Percentiles rank a stretch among this genome's conserved stretches.
phyloP scores from a whole-genome alignment of 805 yeast genomes.

The Saccharomycopsis javanensis region DNA sequence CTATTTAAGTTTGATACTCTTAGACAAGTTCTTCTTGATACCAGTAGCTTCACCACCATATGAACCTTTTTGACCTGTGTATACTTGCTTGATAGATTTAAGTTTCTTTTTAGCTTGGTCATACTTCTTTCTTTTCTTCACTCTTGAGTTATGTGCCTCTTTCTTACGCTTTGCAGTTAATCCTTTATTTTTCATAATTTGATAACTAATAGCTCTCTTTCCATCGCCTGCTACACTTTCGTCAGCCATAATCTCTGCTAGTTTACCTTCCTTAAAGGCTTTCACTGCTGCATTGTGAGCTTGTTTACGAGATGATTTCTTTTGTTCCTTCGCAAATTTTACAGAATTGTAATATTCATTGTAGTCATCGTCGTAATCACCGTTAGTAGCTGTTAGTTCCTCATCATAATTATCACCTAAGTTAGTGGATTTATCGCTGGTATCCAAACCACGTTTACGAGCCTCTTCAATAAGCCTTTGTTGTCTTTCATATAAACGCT shows the following conservation, averaged over 20 bases:
- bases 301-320: constrained; percentile 43
- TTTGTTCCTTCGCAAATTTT: constrained; percentile 36
- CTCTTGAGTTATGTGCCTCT: constrained; percentile 91
- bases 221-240: constrained; percentile 60
- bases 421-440: constrained; percentile 41
- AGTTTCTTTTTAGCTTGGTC: constrained; percentile 92
- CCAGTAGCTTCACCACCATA: constrained; percentile 95
- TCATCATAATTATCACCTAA: constrained; percentile 40
- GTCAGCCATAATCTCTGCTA: constrained; percentile 52
- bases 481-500: constrained; percentile 82
- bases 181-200: constrained; percentile 93
- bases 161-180: constrained; percentile 88
- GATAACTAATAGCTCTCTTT: constrained; percentile 90
- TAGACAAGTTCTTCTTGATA: constrained; percentile 88
- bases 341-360: constrained; percentile 50
- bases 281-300: constrained; percentile 63
- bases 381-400: constrained; percentile 36
- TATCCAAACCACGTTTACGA: constrained; percentile 64
- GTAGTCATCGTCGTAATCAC: constrained; percentile 33
- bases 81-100: constrained; percentile 84
- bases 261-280: constrained; percentile 78
- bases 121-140: constrained; percentile 96
- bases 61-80: constrained; percentile 61
- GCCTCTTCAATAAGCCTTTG: constrained; percentile 85
- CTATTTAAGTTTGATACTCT: constrained; percentile 59